A percentile compares a stretch with the other conserved stretches of the same genome.
Conservation (phyloP, 1,284 basidiomycete genomes). For the Leccinum angustisporum region DNA sequence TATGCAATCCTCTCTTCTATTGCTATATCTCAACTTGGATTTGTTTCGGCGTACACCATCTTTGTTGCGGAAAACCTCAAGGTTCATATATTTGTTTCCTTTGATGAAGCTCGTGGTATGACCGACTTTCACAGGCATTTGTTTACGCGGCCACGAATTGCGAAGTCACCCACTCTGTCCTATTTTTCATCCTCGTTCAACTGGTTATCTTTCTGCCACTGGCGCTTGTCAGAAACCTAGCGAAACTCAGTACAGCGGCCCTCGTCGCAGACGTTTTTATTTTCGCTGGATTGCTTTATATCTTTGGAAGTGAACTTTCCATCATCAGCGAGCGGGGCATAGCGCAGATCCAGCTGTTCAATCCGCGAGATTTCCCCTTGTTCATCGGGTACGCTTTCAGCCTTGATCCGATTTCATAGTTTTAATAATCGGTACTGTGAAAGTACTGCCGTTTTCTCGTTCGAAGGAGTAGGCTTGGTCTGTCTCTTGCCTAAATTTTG, state of each 20-base stretch:
- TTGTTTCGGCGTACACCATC: constrained; percentile 90
- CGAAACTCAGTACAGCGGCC: constrained; percentile 91
- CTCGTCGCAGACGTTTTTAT: constrained; percentile 96
- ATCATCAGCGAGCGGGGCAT: constrained; percentile 68
- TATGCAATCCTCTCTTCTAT: constrained; percentile 88
- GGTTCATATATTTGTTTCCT: constrained; percentile 28
- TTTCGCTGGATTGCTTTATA: constrained; percentile 84
- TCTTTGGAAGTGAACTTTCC: constrained; percentile 77
- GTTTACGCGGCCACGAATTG: constrained; percentile 85
- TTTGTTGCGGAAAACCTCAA: constrained; percentile 94
- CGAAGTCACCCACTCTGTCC: constrained; percentile 64
- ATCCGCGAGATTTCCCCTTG: constrained; percentile 84
- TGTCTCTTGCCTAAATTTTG: constrained; percentile 23
- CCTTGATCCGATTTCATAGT: background rate
- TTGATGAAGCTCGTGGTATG: background rate
- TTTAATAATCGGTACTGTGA: constrained; percentile 11
- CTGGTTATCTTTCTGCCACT: constrained; percentile 86
- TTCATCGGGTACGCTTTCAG: constrained; percentile 75
- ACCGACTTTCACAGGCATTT: constrained; percentile 56
- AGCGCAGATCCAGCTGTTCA: constrained; percentile 88
- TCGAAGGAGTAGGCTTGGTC: constrained; percentile 95
- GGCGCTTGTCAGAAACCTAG: constrained; percentile 84
- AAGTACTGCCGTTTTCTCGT: constrained; percentile 97
- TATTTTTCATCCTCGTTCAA: constrained; percentile 84
- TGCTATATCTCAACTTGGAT: constrained; percentile 87